Conservation (phyloP, 257 asterid species). For the Jaltomata sinuosa region DNA sequence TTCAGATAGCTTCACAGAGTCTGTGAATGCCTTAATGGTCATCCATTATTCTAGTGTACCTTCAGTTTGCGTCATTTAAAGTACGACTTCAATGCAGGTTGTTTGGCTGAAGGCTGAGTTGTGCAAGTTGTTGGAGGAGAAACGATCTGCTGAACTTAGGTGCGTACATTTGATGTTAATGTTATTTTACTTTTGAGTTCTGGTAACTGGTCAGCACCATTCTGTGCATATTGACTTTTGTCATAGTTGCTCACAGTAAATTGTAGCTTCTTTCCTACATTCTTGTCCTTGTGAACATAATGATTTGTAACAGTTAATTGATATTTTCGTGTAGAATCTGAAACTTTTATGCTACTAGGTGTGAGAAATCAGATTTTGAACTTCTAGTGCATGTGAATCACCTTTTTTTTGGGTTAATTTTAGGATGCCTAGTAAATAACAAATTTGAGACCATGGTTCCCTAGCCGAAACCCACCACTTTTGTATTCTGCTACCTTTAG, state of each 20-base stretch:
- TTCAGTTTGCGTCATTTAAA: not conserved
- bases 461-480: not conserved
- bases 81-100: conserved; percentile 37
- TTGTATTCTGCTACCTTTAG: not conserved
- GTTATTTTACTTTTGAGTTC: not conserved
- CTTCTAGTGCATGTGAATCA: not conserved
- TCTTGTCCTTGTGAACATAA: not conserved
- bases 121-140: conserved; percentile 86
- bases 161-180: not conserved
- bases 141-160: conserved; percentile 92
- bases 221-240: not conserved
- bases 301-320: not conserved
- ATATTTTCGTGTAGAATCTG: not conserved
- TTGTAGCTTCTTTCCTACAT: not conserved
- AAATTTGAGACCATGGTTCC: not conserved
- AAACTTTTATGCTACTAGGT: not conserved
- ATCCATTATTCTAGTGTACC: not conserved
- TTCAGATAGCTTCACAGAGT: not conserved
- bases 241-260: not conserved
- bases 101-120: conserved; percentile 84
- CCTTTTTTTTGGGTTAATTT: not conserved
- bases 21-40: not conserved
- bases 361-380: not conserved
- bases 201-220: not conserved
- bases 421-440: not conserved